These are phyloP conservation scores for Tilletia setariae DNA, from an alignment of 1,284 basidiomycete species.

Conservation along the genomic window DNA sequence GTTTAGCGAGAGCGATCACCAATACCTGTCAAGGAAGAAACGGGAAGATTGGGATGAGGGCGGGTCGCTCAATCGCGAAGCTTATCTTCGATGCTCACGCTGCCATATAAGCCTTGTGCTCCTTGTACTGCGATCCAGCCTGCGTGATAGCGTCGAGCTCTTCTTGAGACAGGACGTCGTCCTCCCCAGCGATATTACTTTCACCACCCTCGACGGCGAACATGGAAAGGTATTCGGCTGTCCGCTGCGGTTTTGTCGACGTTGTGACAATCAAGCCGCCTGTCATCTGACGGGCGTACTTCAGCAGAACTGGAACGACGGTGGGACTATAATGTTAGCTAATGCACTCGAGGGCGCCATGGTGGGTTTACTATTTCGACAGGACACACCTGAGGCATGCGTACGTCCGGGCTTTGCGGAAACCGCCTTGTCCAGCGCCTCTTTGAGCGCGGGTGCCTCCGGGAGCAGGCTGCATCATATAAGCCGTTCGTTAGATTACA, in stretches of 20 bases:
- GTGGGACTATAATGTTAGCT: background rate
- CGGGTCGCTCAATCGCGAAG: too few species aligned
- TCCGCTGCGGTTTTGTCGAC: background rate
- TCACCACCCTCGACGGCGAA: background rate
- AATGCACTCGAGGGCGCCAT: background rate
- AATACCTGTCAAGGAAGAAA: background rate
- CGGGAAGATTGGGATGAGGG: too few species aligned
- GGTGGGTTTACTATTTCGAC: background rate
- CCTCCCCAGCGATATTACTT: background rate
- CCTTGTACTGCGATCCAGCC: background rate
- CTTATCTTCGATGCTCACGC: background rate
- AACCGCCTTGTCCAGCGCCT: slow-evolving; percentile 8
- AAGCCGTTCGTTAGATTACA: too few species aligned
- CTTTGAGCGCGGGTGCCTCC: slow-evolving; percentile 2
- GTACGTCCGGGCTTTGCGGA: slow-evolving; percentile 7
- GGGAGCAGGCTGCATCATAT: background rate
- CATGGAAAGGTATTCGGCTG: slow-evolving; percentile 2
- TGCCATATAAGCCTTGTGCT: background rate
- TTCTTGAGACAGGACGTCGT: background rate
- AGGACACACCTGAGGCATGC: slow-evolving; percentile 1
- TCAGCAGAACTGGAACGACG: background rate
- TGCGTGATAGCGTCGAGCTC: slow-evolving; percentile 4
- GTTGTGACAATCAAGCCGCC: slow-evolving; percentile 4
- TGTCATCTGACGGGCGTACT: slow-evolving; percentile 6
- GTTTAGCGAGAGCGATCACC: background rate